Conservation (phyloP, 2,329 filamentous ascomycete species). For the Grosmannia serpens region DNA sequence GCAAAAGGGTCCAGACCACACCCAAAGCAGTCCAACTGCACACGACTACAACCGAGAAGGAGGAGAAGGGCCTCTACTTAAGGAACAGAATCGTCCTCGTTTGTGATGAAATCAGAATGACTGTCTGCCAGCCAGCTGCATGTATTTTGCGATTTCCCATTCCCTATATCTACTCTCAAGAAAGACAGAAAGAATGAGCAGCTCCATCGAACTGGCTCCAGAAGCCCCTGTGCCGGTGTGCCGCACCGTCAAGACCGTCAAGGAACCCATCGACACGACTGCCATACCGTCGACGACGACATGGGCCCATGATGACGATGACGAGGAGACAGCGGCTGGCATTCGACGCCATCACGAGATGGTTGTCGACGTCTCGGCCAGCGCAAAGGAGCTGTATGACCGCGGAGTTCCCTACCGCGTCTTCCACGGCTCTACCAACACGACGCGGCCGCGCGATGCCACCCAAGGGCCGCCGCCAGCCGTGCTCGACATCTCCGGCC, state of each 20-base stretch:
- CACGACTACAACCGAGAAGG: no score
- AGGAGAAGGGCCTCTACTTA: no score
- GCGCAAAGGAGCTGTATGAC: constrained; percentile 35
- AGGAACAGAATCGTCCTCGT: no score
- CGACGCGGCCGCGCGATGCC: constrained; percentile 34
- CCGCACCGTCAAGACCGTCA: not conserved
- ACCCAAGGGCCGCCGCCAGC: constrained; percentile 28
- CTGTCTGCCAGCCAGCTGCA: no score
- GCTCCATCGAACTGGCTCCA: no score
- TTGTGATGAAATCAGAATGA: no score
- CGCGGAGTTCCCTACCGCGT: constrained; percentile 53
- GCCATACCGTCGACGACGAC: not conserved
- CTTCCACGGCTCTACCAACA: constrained; percentile 66
- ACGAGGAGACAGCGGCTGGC: not conserved
- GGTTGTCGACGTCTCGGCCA: constrained; percentile 20
- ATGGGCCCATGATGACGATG: not conserved
- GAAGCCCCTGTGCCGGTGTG: no score
- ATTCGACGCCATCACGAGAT: constrained; percentile 37
- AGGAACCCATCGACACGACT: not conserved
- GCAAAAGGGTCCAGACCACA: not conserved
- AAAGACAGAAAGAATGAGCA: no score
- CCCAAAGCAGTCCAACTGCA: no score
- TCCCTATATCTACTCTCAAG: no score
- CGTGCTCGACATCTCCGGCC: constrained; percentile 52
- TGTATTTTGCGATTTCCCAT: no score